A percentile compares a stretch with the other conserved stretches of the same genome.
phyloP scores from a whole-genome alignment of 1,139 yeast species.

The Protomyces pachydermus region DNA sequence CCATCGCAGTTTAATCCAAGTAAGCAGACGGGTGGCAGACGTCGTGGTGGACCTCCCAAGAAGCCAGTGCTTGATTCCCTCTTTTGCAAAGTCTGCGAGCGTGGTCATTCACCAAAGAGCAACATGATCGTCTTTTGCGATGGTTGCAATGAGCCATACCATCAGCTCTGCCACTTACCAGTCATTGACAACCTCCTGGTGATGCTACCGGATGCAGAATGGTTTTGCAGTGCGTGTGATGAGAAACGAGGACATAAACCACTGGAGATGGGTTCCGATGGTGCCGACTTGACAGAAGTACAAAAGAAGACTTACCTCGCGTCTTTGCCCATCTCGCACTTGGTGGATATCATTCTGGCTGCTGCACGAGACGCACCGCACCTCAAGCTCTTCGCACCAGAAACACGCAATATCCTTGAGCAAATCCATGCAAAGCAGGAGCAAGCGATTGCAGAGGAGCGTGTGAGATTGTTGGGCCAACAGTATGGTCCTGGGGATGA shows the following conservation, averaged over 20 bases:
- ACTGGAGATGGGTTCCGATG: conserved; percentile 43
- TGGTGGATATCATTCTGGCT: conserved; percentile 41
- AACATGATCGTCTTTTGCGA: conserved; percentile 46
- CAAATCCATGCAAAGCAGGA: conserved; percentile 25
- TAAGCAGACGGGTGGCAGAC: conserved; percentile 12
- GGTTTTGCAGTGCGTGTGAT: conserved; percentile 45
- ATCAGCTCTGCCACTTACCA: conserved; percentile 45
- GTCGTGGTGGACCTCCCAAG: conserved; percentile 29
- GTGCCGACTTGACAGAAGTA: conserved; percentile 40
- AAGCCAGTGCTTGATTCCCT: conserved; percentile 35
- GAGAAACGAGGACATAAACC: conserved; percentile 41
- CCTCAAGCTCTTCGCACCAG: conserved; percentile 33
- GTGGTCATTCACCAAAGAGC: conserved; percentile 43
- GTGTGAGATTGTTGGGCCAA: not conserved
- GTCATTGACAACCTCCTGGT: conserved; percentile 44
- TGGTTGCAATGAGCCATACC: conserved; percentile 45
- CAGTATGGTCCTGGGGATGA: conserved; percentile 19
- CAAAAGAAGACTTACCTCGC: conserved; percentile 43
- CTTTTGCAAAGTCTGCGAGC: conserved; percentile 44
- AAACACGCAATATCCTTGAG: conserved; percentile 27
- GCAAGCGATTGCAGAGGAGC: conserved; percentile 21
- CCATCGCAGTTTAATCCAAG: conserved; percentile 34
- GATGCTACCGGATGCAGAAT: conserved; percentile 45
- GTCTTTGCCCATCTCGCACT: conserved; percentile 43
- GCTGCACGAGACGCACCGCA: conserved; percentile 32